Percentiles rank a stretch among this genome's conserved stretches.
Evolutionary conservation across 2,329 filamentous ascomycete species (phyloP).

Genomic region (Lachnellula suecica): DNA sequence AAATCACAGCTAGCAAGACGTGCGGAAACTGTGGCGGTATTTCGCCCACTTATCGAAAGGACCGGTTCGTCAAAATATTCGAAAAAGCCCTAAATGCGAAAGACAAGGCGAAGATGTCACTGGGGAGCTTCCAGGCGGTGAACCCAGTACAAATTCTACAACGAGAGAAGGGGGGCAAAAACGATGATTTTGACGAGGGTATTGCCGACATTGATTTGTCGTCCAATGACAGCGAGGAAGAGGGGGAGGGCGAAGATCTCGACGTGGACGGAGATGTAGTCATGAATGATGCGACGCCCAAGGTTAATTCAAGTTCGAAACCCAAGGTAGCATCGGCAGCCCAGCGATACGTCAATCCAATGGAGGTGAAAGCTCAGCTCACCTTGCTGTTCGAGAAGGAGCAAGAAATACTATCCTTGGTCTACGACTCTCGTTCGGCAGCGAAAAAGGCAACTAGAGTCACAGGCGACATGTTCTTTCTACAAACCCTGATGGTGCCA

Average conservation of each 20-base stretch:
- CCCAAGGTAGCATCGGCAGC: conserved; percentile 38
- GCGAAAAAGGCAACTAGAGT: conserved; percentile 56
- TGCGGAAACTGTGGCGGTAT: conserved; percentile 70
- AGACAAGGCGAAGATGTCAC: conserved; percentile 74
- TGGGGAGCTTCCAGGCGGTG: conserved; percentile 53
- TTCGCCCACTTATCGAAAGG: conserved; percentile 83
- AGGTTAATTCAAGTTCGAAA: conserved; percentile 33
- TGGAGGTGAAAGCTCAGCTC: conserved; percentile 80
- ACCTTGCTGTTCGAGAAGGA: conserved; percentile 83
- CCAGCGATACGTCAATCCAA: conserved; percentile 78
- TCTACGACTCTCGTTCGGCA: conserved; percentile 73
- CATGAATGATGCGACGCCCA: conserved; percentile 50
- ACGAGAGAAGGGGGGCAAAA: conserved; percentile 38
- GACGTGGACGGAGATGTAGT: conserved; percentile 57
- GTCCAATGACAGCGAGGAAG: conserved; percentile 43
- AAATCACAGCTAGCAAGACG: conserved; percentile 66
- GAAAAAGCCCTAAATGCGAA: conserved; percentile 75
- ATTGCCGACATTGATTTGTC: conserved; percentile 64
- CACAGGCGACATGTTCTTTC: conserved; percentile 91
- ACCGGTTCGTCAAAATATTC: conserved; percentile 91
- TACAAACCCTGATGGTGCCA: conserved; percentile 81
- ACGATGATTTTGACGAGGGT: conserved; percentile 56
- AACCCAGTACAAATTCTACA: conserved; percentile 36
- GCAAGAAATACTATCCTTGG: conserved; percentile 75
- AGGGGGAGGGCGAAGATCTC: conserved; percentile 45